Evolutionary conservation across 371 early-diverging fungal genomes (phyloP).

Genomic region (Mucor piriformis): DNA sequence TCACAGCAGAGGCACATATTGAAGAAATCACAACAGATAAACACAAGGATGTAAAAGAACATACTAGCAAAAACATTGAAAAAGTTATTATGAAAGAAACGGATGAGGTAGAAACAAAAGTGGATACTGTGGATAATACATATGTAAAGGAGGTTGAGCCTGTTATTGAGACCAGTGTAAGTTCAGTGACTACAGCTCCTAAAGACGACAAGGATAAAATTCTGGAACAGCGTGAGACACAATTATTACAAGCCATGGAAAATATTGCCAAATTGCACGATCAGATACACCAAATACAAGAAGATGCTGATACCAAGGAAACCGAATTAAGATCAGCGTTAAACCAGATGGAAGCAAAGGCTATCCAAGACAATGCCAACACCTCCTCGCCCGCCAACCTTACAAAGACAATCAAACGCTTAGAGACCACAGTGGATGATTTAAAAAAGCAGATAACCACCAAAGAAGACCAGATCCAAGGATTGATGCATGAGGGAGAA

Average conservation of each 20-base stretch:
- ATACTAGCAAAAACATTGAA: background rate
- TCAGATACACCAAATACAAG: constrained; percentile 57
- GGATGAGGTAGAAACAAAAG: background rate
- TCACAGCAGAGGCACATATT: no score
- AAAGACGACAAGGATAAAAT: constrained; percentile 27
- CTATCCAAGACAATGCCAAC: background rate
- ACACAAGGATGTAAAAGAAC: no score
- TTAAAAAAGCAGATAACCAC: constrained; percentile 52
- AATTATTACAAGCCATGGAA: constrained; percentile 63
- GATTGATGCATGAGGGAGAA: constrained; percentile 74
- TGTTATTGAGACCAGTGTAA: no score
- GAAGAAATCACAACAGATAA: no score
- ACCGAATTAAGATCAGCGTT: constrained; percentile 8
- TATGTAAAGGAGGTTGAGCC: no score
- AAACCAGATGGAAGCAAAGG: constrained; percentile 9
- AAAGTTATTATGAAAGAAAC: no score
- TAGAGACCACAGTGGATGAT: constrained; percentile 55
- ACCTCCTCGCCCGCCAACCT: constrained; percentile 10
- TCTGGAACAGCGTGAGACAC: constrained; percentile 66
- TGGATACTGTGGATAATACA: no score
- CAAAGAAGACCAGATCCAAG: constrained; percentile 68
- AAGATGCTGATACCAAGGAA: constrained; percentile 31
- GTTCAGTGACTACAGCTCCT: background rate
- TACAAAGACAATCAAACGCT: constrained; percentile 25
- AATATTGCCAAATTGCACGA: constrained; percentile 65